phyloP scores from a whole-genome alignment of 805 yeast genomes.

The Ogataea dorogensis region DNA sequence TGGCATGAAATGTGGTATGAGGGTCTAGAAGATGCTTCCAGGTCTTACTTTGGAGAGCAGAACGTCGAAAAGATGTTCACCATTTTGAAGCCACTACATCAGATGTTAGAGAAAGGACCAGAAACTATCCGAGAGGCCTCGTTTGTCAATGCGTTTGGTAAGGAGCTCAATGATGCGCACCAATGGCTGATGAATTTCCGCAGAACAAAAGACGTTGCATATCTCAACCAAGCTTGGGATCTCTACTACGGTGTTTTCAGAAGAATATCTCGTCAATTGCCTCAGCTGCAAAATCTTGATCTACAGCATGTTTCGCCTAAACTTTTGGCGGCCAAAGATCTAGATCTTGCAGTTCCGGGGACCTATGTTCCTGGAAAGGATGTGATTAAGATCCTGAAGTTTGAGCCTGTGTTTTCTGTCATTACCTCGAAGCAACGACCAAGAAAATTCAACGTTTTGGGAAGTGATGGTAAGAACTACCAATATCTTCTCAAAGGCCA shows the following conservation, averaged over 20 bases:
- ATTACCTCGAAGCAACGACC: slow-evolving; percentile 97
- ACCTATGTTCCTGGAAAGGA: slow-evolving; percentile 85
- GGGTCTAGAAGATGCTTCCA: slow-evolving; percentile 94
- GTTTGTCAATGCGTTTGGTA: slow-evolving; percentile 88
- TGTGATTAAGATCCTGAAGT: slow-evolving; percentile 64
- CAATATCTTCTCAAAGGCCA: slow-evolving; percentile 87
- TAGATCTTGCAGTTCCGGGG: slow-evolving; percentile 92
- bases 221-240: slow-evolving; percentile 97
- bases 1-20: slow-evolving; percentile 99
- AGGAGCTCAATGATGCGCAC: slow-evolving; percentile 88
- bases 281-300: slow-evolving; percentile 82
- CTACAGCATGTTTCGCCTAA: slow-evolving; percentile 93
- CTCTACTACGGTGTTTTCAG: slow-evolving; percentile 91
- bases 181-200: slow-evolving; percentile 90
- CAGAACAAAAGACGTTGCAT: slow-evolving; percentile 80
- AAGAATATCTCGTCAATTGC: slow-evolving; percentile 83
- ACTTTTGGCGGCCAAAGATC: slow-evolving; percentile 68
- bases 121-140: slow-evolving; percentile 91
- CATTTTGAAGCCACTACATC: slow-evolving; percentile 85
- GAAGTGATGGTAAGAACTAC: slow-evolving; percentile 91
- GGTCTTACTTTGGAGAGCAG: slow-evolving; percentile 90
- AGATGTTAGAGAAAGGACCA: slow-evolving; percentile 80
- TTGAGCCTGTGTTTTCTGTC: slow-evolving; percentile 82
- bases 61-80: slow-evolving; percentile 93
- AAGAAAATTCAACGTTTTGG: slow-evolving; percentile 72